Base-by-base conservation (phyloP, 78 protist genomes). In the Emiliania huxleyi region DNA sequence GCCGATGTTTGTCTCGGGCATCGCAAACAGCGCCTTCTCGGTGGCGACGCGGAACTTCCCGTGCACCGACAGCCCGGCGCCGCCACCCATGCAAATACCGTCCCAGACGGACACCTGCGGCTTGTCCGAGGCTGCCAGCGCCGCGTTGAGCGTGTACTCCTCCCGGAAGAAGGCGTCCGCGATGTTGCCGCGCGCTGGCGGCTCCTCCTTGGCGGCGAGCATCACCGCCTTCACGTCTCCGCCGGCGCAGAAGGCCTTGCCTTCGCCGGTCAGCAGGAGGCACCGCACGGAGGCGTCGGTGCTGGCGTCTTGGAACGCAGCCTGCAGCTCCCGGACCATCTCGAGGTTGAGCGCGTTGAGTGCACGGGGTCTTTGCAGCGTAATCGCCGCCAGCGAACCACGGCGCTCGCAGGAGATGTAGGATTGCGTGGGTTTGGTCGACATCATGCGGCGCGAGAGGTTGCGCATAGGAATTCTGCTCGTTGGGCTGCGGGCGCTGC, bases 1-100 rank as follows among this genome's bases (percentile, higher is more conserved):
- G 48, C 97, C 97, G n/a, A 96, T 96, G 29, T 89, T 94, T 0
- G 94, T 93, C 84, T 97, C 98, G 22, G 98, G 98, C 98, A 97
- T 97, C 37, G 98, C 98, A 79, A 97, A 96, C 25, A 97, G 56
- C 0, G 98, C 94, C 42, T n/a, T 92, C 56, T 97, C 98, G 2
- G 98, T 97, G 11, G 95, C 97, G 43, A 97, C 93, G 26, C 98
- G 75, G 92, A 92, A 90, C n/a, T 35, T 38, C 2, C 97, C 96
- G 69, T 96, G 97, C 46, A 96, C 91, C 5, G 97, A 95, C 23
- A 96, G 29, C 33, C 98, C 98, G 3, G 94, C 95, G 48, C 98
- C 98, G 62, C 97, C 97, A 69, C 98, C 98, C 97, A 94, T 97
- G 42, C 92, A 77, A 52, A 97, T 91, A 26, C 98, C 98, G 83